phyloP scores from a whole-genome alignment of 441 rosid genomes.

The Manihot esculenta region DNA sequence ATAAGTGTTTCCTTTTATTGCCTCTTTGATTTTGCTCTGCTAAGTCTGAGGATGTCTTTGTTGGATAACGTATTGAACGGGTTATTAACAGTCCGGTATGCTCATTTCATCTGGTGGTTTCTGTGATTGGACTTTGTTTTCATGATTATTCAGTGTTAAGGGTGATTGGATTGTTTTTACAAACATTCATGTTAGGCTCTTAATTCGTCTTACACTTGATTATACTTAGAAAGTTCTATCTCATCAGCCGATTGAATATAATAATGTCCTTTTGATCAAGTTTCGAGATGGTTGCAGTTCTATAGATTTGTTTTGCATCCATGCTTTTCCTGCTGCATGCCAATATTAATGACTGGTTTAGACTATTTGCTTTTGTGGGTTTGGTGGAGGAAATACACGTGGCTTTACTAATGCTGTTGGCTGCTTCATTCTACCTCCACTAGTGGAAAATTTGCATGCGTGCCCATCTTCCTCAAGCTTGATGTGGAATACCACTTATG shows the following conservation, averaged over 20 bases:
- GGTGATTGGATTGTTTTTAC: neutral
- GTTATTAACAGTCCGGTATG: neutral
- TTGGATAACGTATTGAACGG: neutral
- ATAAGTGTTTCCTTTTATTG: neutral
- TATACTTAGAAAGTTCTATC: neutral
- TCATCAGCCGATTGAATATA: neutral
- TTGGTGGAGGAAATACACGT: neutral
- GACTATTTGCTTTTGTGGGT: constrained; percentile 2
- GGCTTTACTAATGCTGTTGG: neutral
- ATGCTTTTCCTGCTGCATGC: constrained; percentile 6
- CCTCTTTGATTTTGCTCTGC: neutral
- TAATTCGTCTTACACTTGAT: neutral
- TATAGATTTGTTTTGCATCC: neutral
- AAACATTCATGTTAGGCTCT: no score
- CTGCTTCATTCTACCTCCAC: neutral
- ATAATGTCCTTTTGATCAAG: neutral
- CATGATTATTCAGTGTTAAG: neutral
- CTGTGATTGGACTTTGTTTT: neutral
- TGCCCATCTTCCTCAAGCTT: neutral
- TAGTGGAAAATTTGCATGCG: neutral
- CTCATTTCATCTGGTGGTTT: neutral
- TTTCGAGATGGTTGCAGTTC: neutral
- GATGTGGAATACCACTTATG: neutral
- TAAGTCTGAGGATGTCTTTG: neutral
- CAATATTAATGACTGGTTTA: neutral